Conservation (phyloP, 768 basidiomycete species). For the Coprinellus micaceus region DNA sequence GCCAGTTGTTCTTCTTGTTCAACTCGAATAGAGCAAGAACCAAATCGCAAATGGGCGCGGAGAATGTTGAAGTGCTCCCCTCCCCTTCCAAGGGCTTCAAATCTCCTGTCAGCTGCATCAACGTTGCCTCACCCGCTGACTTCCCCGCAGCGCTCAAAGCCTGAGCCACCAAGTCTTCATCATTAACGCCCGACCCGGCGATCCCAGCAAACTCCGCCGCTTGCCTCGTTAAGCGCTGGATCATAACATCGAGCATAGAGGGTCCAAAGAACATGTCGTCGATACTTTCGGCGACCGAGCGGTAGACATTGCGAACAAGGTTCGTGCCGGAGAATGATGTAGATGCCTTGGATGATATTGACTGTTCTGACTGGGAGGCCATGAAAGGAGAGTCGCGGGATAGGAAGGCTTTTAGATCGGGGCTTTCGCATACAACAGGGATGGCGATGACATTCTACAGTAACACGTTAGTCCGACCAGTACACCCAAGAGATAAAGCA, state of each 20-base stretch:
- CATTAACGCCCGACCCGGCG: constrained; percentile 70
- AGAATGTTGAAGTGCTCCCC: constrained; percentile 84
- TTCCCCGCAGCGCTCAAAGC: constrained; percentile 71
- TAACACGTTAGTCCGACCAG: background rate
- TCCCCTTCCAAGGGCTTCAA: constrained; percentile 83
- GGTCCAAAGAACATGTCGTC: constrained; percentile 98
- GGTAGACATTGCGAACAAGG: constrained; percentile 84
- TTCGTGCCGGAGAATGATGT: constrained; percentile 62
- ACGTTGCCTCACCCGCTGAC: constrained; percentile 58
- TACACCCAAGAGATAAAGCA: constrained; percentile 2
- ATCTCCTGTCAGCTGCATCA: constrained; percentile 73
- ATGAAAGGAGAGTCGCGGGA: constrained; percentile 85
- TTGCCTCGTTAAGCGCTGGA: constrained; percentile 84
- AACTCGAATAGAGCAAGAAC: constrained; percentile 92
- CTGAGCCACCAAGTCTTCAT: constrained; percentile 82
- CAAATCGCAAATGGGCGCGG: constrained; percentile 91
- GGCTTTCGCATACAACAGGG: constrained; percentile 74
- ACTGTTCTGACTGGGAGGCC: constrained; percentile 42
- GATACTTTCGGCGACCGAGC: constrained; percentile 88
- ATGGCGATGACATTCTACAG: constrained; percentile 67
- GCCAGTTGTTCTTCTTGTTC: constrained; percentile 95
- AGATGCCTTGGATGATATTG: constrained; percentile 35
- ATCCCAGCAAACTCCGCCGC: constrained; percentile 87
- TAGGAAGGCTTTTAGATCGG: constrained; percentile 79
- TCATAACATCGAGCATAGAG: constrained; percentile 93